Conservation (phyloP, 2,329 filamentous ascomycete genomes). For the Nigrograna mackinnonii region DNA sequence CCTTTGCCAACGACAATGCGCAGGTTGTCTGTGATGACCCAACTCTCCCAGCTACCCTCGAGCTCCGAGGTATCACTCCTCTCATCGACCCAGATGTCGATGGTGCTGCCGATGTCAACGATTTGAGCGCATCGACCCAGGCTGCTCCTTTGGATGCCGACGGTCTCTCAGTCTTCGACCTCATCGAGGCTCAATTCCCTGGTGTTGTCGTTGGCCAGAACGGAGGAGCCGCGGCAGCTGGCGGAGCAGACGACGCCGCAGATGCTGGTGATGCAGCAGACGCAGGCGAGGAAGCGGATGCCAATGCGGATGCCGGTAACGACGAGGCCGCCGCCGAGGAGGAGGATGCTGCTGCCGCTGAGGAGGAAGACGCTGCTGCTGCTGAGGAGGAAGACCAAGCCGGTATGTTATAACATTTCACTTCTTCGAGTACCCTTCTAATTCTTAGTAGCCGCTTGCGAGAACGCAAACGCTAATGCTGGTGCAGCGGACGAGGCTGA, state of each 20-base stretch:
- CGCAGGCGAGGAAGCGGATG: conserved; percentile 7
- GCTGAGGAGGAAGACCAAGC: conserved; percentile 19
- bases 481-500: conserved; percentile 1
- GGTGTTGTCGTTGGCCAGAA: conserved; percentile 37
- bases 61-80: conserved; percentile 68
- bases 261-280: conserved; percentile 18
- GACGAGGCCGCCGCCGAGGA: conserved; percentile 3
- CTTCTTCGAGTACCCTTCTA: too few species aligned
- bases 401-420: too few species aligned
- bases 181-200: conserved; percentile 54
- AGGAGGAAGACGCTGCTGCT: conserved; percentile 16
- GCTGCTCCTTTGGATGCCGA: conserved; percentile 59
- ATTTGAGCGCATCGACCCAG: conserved; percentile 59
- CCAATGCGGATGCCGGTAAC: conserved; percentile 5
- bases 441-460: too few species aligned
- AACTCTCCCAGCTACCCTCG: conserved; percentile 62
- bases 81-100: conserved; percentile 67
- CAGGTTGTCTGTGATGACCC: conserved; percentile 66
- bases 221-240: conserved; percentile 38
- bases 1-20: conserved; percentile 62
- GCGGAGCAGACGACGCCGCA: conserved; percentile 37
- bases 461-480: conserved; percentile 13
- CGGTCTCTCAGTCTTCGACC: conserved; percentile 68
- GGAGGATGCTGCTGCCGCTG: conserved; percentile 8
- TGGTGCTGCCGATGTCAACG: conserved; percentile 62